phyloP scores from a whole-genome alignment of 1,284 basidiomycete genomes.

The Athelia psychrophila region DNA sequence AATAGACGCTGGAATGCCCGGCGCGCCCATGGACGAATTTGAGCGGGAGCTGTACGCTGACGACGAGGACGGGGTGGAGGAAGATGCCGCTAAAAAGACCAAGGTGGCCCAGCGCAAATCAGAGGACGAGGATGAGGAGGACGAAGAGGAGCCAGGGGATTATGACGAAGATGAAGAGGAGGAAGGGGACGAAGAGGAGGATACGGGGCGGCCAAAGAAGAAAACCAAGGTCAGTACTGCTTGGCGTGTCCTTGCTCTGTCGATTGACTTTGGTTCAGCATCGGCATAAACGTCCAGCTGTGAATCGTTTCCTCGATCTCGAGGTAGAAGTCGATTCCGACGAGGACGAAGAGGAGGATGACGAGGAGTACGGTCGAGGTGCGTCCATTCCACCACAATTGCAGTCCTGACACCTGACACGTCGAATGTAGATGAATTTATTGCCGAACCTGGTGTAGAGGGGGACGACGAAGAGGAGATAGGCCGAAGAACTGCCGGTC shows the following conservation, averaged over 20 bases:
- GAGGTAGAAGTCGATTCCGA: slow-evolving; percentile 95
- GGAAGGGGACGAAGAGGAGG: slow-evolving; percentile 26
- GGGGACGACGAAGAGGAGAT: slow-evolving; percentile 66
- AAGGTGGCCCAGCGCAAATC: neutral
- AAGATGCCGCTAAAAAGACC: slow-evolving; percentile 6
- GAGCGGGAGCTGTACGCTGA: slow-evolving; percentile 6
- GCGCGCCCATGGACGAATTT: slow-evolving; percentile 32
- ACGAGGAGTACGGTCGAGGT: slow-evolving; percentile 80
- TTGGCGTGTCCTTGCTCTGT: slow-evolving; percentile 1
- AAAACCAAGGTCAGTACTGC: slow-evolving; percentile 45
- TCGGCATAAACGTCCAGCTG: slow-evolving; percentile 59
- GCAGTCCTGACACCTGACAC: slow-evolving; percentile 5
- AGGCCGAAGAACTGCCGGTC: slow-evolving; percentile 58
- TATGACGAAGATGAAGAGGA: slow-evolving; percentile 35
- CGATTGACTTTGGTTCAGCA: slow-evolving; percentile 34
- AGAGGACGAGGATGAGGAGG: slow-evolving; percentile 35
- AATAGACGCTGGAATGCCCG: slow-evolving; percentile 42
- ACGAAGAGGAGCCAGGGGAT: slow-evolving; percentile 24
- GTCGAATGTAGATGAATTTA: slow-evolving; percentile 67
- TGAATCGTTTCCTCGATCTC: slow-evolving; percentile 90
- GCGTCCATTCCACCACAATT: slow-evolving; percentile 18
- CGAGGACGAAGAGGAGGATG: slow-evolving; percentile 94
- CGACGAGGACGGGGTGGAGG: neutral
- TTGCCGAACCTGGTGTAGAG: slow-evolving; percentile 66
- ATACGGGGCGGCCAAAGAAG: slow-evolving; percentile 44